Percentiles rank a stretch among this genome's conserved stretches.
Evolutionary conservation across 164 flowering plant genomes (phyloP).

Genomic region (Piper longum): DNA sequence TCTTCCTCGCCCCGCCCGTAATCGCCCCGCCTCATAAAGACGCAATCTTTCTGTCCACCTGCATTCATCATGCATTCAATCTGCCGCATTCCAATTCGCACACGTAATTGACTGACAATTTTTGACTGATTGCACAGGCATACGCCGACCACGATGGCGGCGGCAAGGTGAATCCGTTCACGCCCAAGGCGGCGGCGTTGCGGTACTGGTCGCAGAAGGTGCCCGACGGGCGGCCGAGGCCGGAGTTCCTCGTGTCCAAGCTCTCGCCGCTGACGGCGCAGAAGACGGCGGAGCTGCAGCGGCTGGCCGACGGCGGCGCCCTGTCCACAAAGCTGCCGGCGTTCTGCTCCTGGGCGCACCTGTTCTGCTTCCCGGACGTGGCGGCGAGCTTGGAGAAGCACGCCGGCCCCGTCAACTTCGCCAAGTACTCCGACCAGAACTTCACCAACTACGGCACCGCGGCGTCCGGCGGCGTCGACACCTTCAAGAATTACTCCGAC

Average conservation of each 20-base stretch:
- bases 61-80: no score
- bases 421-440: constrained; percentile 27
- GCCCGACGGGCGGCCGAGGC: constrained; percentile 33
- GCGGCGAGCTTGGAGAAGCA: constrained; percentile 5
- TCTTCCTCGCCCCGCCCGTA: not conserved
- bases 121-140: not conserved
- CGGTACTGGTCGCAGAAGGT: constrained; percentile 56
- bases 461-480: constrained; percentile 31
- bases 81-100: not conserved
- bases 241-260: constrained; percentile 42
- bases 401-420: constrained; percentile 16
- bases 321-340: constrained; percentile 34
- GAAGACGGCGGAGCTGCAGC: constrained; percentile 33
- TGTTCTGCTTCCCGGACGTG: constrained; percentile 55
- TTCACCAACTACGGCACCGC: constrained; percentile 62
- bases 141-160: not conserved
- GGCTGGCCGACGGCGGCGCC: constrained; percentile 34
- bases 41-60: not conserved
- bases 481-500: constrained; percentile 47
- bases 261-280: constrained; percentile 53
- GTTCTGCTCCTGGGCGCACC: constrained; percentile 56
- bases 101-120: not conserved
- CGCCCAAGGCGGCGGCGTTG: constrained; percentile 44
- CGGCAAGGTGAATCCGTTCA: constrained; percentile 42
- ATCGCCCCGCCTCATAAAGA: not conserved